Evolutionary conservation across 169 alveolate genomes (phyloP).

Genomic region (Plasmodium sp.): DNA sequence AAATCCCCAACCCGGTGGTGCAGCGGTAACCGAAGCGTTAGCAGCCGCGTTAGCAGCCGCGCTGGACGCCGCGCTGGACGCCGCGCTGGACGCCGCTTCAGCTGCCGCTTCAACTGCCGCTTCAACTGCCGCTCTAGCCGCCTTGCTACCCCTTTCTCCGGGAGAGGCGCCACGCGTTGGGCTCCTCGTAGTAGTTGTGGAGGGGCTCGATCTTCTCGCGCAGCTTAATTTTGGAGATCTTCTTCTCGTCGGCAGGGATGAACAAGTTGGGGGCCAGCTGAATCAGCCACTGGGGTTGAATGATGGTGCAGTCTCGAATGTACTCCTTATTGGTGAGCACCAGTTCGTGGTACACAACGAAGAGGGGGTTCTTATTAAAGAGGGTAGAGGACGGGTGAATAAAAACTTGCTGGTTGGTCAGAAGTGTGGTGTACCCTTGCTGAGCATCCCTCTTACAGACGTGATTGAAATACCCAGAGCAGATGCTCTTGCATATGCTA

Average conservation of each 20-base stretch:
- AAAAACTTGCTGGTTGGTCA: slow-evolving; percentile 97
- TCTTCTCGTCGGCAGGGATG: slow-evolving; percentile 89
- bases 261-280: slow-evolving; percentile 98
- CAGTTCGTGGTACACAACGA: slow-evolving; percentile 98
- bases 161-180: slow-evolving; percentile 98
- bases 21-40: no score
- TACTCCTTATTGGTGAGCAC: slow-evolving; percentile 99
- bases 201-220: slow-evolving; percentile 97
- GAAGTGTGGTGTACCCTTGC: slow-evolving; percentile 97
- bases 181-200: slow-evolving; percentile 96
- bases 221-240: slow-evolving; percentile 92
- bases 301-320: slow-evolving; percentile 97
- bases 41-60: no score
- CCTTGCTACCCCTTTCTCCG: slow-evolving; percentile 91
- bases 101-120: no score
- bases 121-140: no score
- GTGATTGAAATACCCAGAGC: slow-evolving; percentile 98
- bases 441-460: slow-evolving; percentile 97
- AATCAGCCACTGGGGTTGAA: slow-evolving; percentile 98
- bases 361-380: slow-evolving; percentile 94
- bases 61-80: no score
- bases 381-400: slow-evolving; percentile 98
- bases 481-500: slow-evolving; percentile 95
- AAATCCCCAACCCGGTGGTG: not conserved
- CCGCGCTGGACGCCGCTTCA: no score